These are phyloP conservation scores for Exutisphaerella laricina DNA, from an alignment of 2,329 filamentous ascomycete genomes.

Conservation along the genomic window DNA sequence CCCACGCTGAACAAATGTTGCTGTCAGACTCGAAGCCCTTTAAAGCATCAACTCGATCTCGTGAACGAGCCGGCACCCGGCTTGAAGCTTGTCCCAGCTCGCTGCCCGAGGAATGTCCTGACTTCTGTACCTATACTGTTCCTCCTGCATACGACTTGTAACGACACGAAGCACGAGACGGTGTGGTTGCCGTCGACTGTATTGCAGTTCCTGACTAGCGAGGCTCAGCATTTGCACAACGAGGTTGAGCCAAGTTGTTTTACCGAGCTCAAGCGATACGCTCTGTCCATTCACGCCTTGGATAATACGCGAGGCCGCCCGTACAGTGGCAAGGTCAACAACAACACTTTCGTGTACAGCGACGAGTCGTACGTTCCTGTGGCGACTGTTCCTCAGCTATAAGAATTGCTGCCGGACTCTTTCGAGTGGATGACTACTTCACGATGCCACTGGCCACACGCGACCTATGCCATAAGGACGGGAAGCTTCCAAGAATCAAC, in stretches of 20 bases:
- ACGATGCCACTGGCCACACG: conserved; percentile 19
- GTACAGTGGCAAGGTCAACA: background rate
- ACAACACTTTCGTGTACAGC: background rate
- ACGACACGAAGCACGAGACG: background rate
- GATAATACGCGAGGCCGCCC: background rate
- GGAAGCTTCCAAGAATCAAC: conserved; percentile 16
- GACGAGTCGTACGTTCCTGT: conserved; percentile 3
- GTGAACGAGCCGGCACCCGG: conserved; percentile 1
- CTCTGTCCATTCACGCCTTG: background rate
- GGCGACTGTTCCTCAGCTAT: too few relatives aligned
- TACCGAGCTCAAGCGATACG: conserved; percentile 14
- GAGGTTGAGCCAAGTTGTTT: conserved; percentile 13
- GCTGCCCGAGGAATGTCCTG: background rate
- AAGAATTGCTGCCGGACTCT: too few relatives aligned
- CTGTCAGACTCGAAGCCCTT: conserved; percentile 3
- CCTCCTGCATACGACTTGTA: background rate
- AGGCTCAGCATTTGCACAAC: conserved; percentile 11
- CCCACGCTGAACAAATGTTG: conserved; percentile 2
- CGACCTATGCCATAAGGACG: conserved; percentile 15
- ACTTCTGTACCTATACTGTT: background rate
- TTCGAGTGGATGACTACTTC: too few relatives aligned
- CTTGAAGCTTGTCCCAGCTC: background rate
- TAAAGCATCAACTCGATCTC: conserved; percentile 5
- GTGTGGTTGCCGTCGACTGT: background rate
- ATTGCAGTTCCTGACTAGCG: background rate